Percentiles rank a stretch among this genome's conserved stretches.
Evolutionary conservation across 2,329 filamentous ascomycete genomes (phyloP).

Genomic region (Colletotrichum theobromicola): DNA sequence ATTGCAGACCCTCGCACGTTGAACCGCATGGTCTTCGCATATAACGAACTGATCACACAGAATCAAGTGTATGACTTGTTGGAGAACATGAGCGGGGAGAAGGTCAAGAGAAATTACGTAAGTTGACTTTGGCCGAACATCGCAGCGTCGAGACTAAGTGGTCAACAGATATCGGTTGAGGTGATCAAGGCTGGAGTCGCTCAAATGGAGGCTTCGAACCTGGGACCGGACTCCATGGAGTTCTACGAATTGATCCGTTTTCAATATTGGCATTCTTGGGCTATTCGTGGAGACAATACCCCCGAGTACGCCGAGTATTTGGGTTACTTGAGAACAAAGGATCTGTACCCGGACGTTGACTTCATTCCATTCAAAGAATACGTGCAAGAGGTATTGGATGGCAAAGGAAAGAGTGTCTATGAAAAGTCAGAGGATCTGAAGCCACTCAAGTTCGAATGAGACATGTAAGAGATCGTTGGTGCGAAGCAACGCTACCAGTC

Average conservation of each 20-base stretch:
- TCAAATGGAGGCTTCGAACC: not conserved
- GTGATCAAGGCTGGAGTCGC: not conserved
- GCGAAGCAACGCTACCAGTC: fast-evolving
- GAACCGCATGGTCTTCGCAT: slow-evolving; percentile 56
- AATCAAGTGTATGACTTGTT: slow-evolving; percentile 51
- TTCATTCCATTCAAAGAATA: not conserved
- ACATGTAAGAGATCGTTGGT: not conserved
- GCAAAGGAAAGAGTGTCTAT: not conserved
- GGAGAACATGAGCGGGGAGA: slow-evolving; percentile 54
- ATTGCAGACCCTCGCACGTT: slow-evolving; percentile 54
- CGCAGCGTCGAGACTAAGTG: not conserved
- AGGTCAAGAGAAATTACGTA: slow-evolving; percentile 41
- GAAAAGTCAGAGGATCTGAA: not conserved
- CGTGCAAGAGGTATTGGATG: not conserved
- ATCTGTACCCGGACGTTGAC: not conserved
- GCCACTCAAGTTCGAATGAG: not conserved
- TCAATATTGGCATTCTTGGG: not conserved
- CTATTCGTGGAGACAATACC: not conserved
- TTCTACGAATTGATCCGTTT: not conserved
- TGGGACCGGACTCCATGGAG: not conserved
- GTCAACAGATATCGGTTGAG: not conserved
- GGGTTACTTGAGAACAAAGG: not conserved
- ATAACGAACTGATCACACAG: slow-evolving; percentile 48
- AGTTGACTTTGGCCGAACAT: not conserved
- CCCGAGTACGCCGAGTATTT: not conserved